Conservation (phyloP, 352 stramenopile species). For the Phytophthora kernoviae region DNA sequence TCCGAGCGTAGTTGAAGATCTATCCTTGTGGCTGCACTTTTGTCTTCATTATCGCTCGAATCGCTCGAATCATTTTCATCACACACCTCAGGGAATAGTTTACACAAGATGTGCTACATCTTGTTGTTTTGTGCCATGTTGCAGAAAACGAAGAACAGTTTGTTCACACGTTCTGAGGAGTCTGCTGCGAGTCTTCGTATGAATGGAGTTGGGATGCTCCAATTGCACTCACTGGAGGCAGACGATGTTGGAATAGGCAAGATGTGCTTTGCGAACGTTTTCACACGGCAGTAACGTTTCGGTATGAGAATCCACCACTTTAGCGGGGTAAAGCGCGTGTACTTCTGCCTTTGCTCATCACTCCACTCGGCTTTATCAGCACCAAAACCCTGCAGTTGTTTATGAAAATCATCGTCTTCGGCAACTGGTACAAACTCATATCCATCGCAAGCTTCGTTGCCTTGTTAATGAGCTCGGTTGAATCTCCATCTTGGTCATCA, state of each 20-base stretch:
- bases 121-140: conserved; percentile 16
- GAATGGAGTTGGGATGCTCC: conserved; percentile 16
- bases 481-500: background rate
- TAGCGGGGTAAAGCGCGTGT: background rate
- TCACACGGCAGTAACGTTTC: background rate
- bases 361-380: conserved; percentile 4
- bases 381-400: conserved; percentile 3
- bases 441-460: background rate
- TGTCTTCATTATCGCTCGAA: background rate
- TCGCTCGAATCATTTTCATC: conserved; percentile 7
- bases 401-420: conserved; percentile 4
- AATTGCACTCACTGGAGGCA: conserved; percentile 26
- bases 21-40: background rate
- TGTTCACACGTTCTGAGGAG: conserved; percentile 18
- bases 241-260: conserved; percentile 22
- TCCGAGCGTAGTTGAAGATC: too few relatives aligned
- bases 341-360: background rate
- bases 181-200: conserved; percentile 2
- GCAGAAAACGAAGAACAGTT: conserved; percentile 24
- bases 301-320: conserved; percentile 9
- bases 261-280: conserved; percentile 12
- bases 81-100: conserved; percentile 19
- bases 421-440: background rate
- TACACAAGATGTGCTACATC: conserved; percentile 16
- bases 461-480: conserved; percentile 1